Base-by-base conservation (phyloP, 2,329 filamentous ascomycete species). In the Cercospora sesami region DNA sequence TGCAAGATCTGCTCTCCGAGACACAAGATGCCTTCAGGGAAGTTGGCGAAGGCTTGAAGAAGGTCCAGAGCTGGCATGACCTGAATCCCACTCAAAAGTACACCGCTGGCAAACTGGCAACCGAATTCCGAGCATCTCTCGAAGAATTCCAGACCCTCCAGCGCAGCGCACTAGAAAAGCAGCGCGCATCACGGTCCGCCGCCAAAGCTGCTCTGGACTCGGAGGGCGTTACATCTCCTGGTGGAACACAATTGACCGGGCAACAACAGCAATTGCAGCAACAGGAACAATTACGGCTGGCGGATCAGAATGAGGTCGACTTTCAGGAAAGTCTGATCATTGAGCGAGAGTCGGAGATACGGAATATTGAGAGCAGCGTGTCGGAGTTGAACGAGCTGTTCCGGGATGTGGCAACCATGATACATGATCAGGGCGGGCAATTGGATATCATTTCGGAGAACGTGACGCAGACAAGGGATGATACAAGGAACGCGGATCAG, bases 351-450 rank as follows among this genome's bases (percentile, higher is more conserved):
- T 89, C 93, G 66, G 95, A 99, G 83, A 99, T 99, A 73, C 90
- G 94, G 70, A 96, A 96, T 78, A 99, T 99, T 75, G 95, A 98
- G 82, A 94, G 97, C 80, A 93, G 92, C 65, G 95, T 99, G 6
- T 91, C 91, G 65, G 95, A 99, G 76, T 83, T 99, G 70, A 99
- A 99, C 76, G 95, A 98, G 77, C 86, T 99, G 53, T 99, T 99
- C 85, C 87, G 94, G 71, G 94, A 99, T 82, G 93, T 99, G n/a
- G 95, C 94, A 58, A 93, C 97, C 79, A 97, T 99, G 79, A 94
- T 99, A 61, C 89, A 89, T 69, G 94, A 98, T 81, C 95, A 99
- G 81, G 95, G 95, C 61, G 91, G 93, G 74, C 88, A 92, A 80
- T 84, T 99, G 31, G 91, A 94, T 76, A 91, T 91, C 18, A 96